These are phyloP conservation scores for Stemphylium vesicarium DNA, from an alignment of 2,329 filamentous ascomycete genomes.

Conservation along the genomic window DNA sequence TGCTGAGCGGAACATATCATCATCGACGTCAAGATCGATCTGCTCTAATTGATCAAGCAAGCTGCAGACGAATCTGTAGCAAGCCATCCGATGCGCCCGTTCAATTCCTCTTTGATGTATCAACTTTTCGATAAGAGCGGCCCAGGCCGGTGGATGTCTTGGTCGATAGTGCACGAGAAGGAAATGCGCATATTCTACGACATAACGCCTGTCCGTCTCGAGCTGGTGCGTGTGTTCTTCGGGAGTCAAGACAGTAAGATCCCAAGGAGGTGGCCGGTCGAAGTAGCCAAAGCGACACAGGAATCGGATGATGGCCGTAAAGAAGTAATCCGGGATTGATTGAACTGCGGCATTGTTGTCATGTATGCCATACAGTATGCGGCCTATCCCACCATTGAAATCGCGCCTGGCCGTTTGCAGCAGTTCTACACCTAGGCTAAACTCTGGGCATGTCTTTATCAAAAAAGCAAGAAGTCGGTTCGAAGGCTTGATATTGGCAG, in stretches of 20 bases:
- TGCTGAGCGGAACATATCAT: slow-evolving; percentile 35
- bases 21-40: slow-evolving; percentile 44
- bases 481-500: slow-evolving; percentile 56
- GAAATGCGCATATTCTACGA: slow-evolving; percentile 39
- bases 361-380: slow-evolving; percentile 30
- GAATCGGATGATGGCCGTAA: slow-evolving; percentile 38
- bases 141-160: slow-evolving; percentile 39
- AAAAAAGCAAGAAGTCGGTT: slow-evolving; percentile 63
- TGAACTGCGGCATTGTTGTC: slow-evolving; percentile 7
- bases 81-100: slow-evolving; percentile 9
- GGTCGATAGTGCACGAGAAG: slow-evolving; percentile 34
- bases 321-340: slow-evolving; percentile 32
- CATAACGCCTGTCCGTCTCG: slow-evolving; percentile 29
- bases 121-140: slow-evolving; percentile 33
- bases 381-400: slow-evolving; percentile 29
- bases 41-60: slow-evolving; percentile 37
- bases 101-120: slow-evolving; percentile 13
- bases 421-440: slow-evolving; percentile 26
- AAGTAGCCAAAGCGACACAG: slow-evolving; percentile 41
- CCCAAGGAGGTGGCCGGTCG: slow-evolving; percentile 7
- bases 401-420: slow-evolving; percentile 23
- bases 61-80: slow-evolving; percentile 33
- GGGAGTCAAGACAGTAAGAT: slow-evolving; percentile 11
- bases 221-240: slow-evolving; percentile 28
- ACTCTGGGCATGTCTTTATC: slow-evolving; percentile 50